phyloP scores from a whole-genome alignment of 495 filamentous ascomycete genomes.

The Daldinia decipiens region DNA sequence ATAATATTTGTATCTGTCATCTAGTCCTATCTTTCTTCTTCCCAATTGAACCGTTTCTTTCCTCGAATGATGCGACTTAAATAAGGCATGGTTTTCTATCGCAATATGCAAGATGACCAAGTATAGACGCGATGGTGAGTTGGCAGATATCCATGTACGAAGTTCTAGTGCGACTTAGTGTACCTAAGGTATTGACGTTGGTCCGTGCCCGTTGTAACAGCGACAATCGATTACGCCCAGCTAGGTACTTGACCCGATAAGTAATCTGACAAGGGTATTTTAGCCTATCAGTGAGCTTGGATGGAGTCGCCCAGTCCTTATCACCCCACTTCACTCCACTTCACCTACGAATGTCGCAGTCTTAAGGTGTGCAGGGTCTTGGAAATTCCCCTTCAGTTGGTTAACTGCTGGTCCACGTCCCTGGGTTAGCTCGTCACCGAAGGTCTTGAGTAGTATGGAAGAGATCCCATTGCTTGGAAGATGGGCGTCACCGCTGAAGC shows the following conservation, averaged over 20 bases:
- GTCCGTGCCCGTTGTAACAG: constrained; percentile 32
- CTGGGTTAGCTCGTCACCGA: constrained; percentile 21
- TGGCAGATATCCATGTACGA: constrained; percentile 33
- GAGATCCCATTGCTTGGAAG: constrained; percentile 27
- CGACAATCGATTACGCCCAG: constrained; percentile 39
- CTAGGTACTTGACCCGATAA: constrained; percentile 24
- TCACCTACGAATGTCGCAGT: constrained; percentile 7
- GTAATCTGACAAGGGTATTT: constrained; percentile 16
- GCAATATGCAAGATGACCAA: constrained; percentile 36
- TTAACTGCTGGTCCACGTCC: constrained; percentile 31
- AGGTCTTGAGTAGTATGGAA: constrained; percentile 17
- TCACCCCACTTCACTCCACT: constrained; percentile 9
- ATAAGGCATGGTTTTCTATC: constrained; percentile 21
- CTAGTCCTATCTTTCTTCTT: constrained; percentile 2
- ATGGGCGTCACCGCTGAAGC: constrained; percentile 35
- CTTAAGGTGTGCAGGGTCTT: constrained; percentile 13
- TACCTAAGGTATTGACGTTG: constrained; percentile 24
- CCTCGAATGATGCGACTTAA: constrained; percentile 26
- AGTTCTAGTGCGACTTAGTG: neutral
- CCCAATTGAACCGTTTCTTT: constrained; percentile 13
- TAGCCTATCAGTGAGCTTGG: constrained; percentile 20
- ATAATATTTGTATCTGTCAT: constrained; percentile 8
- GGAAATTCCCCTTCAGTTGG: constrained; percentile 22
- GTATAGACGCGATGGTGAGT: constrained; percentile 40
- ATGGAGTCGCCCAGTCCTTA: neutral